phyloP scores from a whole-genome alignment of 495 filamentous ascomycete species.

The Penicillium antarcticum region DNA sequence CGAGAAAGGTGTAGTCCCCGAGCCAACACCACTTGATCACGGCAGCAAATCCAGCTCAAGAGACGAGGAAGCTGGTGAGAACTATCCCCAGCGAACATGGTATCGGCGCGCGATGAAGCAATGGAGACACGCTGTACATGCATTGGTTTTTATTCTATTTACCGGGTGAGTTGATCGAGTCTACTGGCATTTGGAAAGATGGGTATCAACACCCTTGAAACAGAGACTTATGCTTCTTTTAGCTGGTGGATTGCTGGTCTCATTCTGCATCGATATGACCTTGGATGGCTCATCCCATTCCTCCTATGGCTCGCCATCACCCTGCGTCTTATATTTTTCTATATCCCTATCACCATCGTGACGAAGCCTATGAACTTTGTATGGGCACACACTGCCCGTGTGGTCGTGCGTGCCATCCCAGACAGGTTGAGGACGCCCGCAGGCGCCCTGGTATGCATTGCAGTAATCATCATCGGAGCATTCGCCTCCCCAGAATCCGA shows the following conservation, averaged over 20 bases:
- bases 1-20: slow-evolving; percentile 45
- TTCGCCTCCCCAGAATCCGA: slow-evolving; percentile 66
- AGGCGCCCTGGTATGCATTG: slow-evolving; percentile 58
- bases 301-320: slow-evolving; percentile 74
- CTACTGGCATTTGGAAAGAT: neutral
- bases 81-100: slow-evolving; percentile 20
- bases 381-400: slow-evolving; percentile 61
- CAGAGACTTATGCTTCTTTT: slow-evolving; percentile 11
- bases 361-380: slow-evolving; percentile 60
- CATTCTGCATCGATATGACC: slow-evolving; percentile 66
- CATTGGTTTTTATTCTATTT: slow-evolving; percentile 53
- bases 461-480: slow-evolving; percentile 69
- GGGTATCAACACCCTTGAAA: neutral
- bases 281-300: slow-evolving; percentile 82
- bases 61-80: slow-evolving; percentile 27
- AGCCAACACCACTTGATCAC: slow-evolving; percentile 39
- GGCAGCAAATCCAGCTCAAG: slow-evolving; percentile 31
- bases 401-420: slow-evolving; percentile 54
- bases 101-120: slow-evolving; percentile 24
- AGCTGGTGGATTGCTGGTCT: slow-evolving; percentile 90
- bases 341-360: slow-evolving; percentile 64
- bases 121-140: slow-evolving; percentile 41
- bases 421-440: slow-evolving; percentile 56
- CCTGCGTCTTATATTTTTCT: slow-evolving; percentile 69
- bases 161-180: slow-evolving; percentile 50